Evolutionary conservation across 2,329 filamentous ascomycete genomes (phyloP).

Genomic region (Phialophora macrospora): DNA sequence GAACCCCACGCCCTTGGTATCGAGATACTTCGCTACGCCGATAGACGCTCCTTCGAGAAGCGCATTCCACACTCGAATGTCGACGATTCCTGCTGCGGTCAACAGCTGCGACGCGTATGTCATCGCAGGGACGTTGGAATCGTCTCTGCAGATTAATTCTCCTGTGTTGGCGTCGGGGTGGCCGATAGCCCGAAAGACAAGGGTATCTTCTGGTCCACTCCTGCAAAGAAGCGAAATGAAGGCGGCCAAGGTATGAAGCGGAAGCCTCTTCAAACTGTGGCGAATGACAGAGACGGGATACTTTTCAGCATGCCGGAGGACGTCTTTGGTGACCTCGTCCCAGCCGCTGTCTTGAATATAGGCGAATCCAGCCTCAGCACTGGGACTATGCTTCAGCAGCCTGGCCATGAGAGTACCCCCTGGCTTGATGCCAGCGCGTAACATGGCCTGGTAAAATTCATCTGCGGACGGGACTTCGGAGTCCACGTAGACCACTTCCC

Average conservation of each 20-base stretch:
- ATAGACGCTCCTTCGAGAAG: constrained; percentile 25
- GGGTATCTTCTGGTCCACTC: constrained; percentile 32
- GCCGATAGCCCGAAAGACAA: constrained; percentile 9
- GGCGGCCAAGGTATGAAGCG: constrained; percentile 49
- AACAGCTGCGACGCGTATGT: constrained; percentile 25
- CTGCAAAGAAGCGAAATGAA: constrained; percentile 52
- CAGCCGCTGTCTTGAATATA: constrained; percentile 50
- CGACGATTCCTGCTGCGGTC: constrained; percentile 11
- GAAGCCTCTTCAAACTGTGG: constrained; percentile 41
- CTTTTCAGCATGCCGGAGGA: constrained; percentile 29
- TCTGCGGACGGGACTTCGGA: constrained; percentile 58
- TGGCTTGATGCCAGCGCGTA: constrained; percentile 51
- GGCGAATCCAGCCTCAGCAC: constrained; percentile 48
- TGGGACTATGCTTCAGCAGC: constrained; percentile 53
- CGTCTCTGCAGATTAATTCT: constrained; percentile 2
- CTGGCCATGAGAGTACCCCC: constrained; percentile 53
- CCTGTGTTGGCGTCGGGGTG: neutral
- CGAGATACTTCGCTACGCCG: constrained; percentile 12
- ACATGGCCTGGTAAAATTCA: constrained; percentile 59
- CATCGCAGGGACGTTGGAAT: constrained; percentile 19
- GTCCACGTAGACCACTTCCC: constrained; percentile 62
- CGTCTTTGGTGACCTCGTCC: constrained; percentile 41
- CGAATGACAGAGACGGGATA: constrained; percentile 30
- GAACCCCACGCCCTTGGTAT: constrained; percentile 8
- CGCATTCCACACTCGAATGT: constrained; percentile 33